phyloP scores from a whole-genome alignment of 805 yeast genomes.

The Nakazawaea molendinolei region DNA sequence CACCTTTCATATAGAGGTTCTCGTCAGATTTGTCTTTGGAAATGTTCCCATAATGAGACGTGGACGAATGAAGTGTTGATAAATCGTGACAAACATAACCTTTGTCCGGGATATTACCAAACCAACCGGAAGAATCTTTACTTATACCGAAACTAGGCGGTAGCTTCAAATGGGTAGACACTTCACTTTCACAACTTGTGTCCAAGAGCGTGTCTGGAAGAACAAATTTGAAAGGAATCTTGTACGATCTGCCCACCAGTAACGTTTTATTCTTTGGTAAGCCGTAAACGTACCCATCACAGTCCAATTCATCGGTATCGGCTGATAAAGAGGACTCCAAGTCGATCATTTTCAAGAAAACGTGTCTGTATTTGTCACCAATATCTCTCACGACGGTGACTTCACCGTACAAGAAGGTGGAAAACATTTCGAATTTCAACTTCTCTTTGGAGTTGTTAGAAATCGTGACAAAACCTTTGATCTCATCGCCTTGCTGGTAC shows the following conservation, averaged over 20 bases:
- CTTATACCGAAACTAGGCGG: conserved; percentile 13
- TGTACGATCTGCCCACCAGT: conserved; percentile 6
- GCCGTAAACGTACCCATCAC: conserved; percentile 5
- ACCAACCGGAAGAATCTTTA: conserved; percentile 12
- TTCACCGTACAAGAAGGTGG: conserved; percentile 11
- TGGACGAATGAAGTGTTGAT: conserved; percentile 6
- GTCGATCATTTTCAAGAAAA: conserved; percentile 13
- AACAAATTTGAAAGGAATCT: conserved; percentile 11
- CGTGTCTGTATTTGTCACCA: conserved; percentile 10
- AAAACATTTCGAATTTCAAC: conserved; percentile 11
- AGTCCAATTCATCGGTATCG: background rate
- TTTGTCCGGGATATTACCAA: conserved; percentile 12
- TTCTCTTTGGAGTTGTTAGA: conserved; percentile 4
- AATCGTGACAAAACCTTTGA: conserved; percentile 11
- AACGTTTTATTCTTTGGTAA: conserved; percentile 9
- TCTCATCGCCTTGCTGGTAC: conserved; percentile 11
- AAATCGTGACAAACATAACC: conserved; percentile 12
- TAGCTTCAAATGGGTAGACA: conserved; percentile 7
- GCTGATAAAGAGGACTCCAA: conserved; percentile 11
- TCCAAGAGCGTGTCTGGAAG: conserved; percentile 11
- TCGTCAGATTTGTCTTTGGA: background rate
- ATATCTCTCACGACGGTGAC: conserved; percentile 10
- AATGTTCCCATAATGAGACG: conserved; percentile 3
- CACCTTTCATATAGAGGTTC: conserved; percentile 9
- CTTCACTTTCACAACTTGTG: conserved; percentile 10